A percentile compares a stretch with the other conserved stretches of the same genome.
These are phyloP conservation scores for Penicillium sp. DNA, from an alignment of 2,329 filamentous ascomycete species.

Conservation along the genomic window DNA sequence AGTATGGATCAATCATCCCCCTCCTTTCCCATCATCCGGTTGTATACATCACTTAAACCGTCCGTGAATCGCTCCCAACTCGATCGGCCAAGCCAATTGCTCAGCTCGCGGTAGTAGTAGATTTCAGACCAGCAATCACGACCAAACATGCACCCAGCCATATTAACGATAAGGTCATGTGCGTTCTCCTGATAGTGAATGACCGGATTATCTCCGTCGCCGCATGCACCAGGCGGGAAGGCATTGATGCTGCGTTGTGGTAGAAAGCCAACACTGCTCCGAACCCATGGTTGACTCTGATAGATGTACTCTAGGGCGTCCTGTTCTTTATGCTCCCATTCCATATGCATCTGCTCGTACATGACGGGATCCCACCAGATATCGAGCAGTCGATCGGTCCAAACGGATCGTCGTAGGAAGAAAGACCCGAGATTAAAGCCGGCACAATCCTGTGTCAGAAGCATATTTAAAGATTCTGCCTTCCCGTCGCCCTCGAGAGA, in stretches of 20 bases:
- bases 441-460: slow-evolving; percentile 88
- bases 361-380: slow-evolving; percentile 98
- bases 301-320: slow-evolving; percentile 93
- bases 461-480: slow-evolving; percentile 74
- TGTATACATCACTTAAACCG: slow-evolving; percentile 19
- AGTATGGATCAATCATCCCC: background rate
- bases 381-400: slow-evolving; percentile 88
- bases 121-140: slow-evolving; percentile 98
- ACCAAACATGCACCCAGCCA: slow-evolving; percentile 97
- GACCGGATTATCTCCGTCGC: slow-evolving; percentile 56
- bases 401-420: slow-evolving; percentile 78
- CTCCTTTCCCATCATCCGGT: slow-evolving; percentile 20
- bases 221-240: slow-evolving; percentile 87
- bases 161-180: slow-evolving; percentile 92
- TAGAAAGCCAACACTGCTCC: slow-evolving; percentile 82
- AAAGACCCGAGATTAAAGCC: slow-evolving; percentile 98
- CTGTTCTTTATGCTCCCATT: slow-evolving; percentile 99
- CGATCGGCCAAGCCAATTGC: slow-evolving; percentile 82
- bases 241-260: slow-evolving; percentile 91
- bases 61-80: slow-evolving; percentile 66
- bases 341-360: slow-evolving; percentile 98
- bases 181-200: slow-evolving; percentile 86
- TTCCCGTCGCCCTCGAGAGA: slow-evolving; percentile 76
- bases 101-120: slow-evolving; percentile 89
- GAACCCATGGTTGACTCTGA: slow-evolving; percentile 84